Evolutionary conservation across 2,329 filamentous ascomycete species (phyloP).

Genomic region (Colletotrichum acutatum): DNA sequence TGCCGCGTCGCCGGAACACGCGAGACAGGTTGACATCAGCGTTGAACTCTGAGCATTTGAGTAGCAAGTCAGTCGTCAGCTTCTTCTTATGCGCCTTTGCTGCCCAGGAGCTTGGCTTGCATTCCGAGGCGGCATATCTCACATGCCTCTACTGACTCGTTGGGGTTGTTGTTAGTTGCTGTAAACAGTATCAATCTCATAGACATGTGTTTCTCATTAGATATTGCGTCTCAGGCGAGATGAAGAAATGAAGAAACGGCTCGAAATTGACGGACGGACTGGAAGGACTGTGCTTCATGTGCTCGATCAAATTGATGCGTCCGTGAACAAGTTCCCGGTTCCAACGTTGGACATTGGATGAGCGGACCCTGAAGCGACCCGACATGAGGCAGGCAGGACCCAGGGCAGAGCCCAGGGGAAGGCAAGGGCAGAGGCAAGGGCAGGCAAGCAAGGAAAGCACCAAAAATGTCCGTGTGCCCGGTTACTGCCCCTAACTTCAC

Average conservation of each 20-base stretch:
- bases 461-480: not conserved
- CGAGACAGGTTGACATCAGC: constrained; percentile 15
- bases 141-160: not conserved
- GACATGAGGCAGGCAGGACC: not conserved
- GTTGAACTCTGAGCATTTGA: not conserved
- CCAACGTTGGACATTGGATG: not conserved
- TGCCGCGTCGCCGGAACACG: constrained; percentile 43
- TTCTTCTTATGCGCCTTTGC: not conserved
- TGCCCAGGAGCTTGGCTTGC: not conserved
- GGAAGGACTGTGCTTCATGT: not conserved
- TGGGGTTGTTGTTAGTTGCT: not conserved
- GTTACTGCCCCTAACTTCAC: not conserved
- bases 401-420: too few species aligned
- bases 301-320: not conserved
- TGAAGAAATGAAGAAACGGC: not conserved
- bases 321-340: not conserved
- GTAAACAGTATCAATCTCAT: not conserved
- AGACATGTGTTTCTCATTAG: not conserved
- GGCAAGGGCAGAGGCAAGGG: not conserved
- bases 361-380: not conserved
- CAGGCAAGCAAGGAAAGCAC: not conserved
- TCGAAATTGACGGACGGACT: not conserved
- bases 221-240: not conserved
- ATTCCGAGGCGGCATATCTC: not conserved
- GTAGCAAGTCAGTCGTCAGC: not conserved